A percentile compares a stretch with the other conserved stretches of the same genome.
Conservation (phyloP, 2,329 filamentous ascomycete species). For the Neofusicoccum ribis region DNA sequence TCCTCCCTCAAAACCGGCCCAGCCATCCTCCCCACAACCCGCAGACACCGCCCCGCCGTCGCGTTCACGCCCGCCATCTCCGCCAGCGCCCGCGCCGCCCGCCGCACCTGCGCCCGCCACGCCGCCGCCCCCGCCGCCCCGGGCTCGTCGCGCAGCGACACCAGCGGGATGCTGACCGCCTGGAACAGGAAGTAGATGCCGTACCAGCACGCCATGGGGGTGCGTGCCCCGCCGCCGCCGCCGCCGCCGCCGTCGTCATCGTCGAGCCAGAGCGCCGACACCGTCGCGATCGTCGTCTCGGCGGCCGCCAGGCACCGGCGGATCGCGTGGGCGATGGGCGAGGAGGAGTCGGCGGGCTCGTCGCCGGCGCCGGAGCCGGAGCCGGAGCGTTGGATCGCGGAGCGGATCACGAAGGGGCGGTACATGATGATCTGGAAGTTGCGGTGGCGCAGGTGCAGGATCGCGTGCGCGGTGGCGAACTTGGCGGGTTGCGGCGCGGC, state of each 20-base stretch:
- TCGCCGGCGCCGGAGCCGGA: no score
- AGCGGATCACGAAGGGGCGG: constrained; percentile 47
- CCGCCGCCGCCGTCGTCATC: neutral
- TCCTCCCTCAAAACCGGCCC: constrained; percentile 25
- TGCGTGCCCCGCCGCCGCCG: neutral
- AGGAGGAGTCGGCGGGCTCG: neutral
- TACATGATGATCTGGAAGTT: constrained; percentile 53
- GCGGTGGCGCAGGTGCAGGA: constrained; percentile 48
- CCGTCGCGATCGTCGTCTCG: neutral
- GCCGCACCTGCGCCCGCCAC: constrained; percentile 46
- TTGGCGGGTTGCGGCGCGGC: constrained; percentile 33
- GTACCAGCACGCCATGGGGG: constrained; percentile 18
- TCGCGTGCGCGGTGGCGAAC: constrained; percentile 43
- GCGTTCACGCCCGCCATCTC: constrained; percentile 42
- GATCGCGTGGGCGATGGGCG: neutral
- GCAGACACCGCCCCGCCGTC: constrained; percentile 44
- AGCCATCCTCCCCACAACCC: constrained; percentile 45
- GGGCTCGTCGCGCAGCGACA: constrained; percentile 49
- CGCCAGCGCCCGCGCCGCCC: constrained; percentile 40
- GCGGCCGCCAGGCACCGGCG: neutral
- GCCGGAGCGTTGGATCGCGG: constrained; percentile 26
- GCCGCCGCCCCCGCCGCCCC: constrained; percentile 35
- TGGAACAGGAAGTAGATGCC: constrained; percentile 48
- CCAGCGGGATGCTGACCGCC: constrained; percentile 50
- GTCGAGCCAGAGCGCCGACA: neutral